Evolutionary conservation across 352 stramenopile genomes (phyloP).

Genomic region (Phytophthora ohioensis): DNA sequence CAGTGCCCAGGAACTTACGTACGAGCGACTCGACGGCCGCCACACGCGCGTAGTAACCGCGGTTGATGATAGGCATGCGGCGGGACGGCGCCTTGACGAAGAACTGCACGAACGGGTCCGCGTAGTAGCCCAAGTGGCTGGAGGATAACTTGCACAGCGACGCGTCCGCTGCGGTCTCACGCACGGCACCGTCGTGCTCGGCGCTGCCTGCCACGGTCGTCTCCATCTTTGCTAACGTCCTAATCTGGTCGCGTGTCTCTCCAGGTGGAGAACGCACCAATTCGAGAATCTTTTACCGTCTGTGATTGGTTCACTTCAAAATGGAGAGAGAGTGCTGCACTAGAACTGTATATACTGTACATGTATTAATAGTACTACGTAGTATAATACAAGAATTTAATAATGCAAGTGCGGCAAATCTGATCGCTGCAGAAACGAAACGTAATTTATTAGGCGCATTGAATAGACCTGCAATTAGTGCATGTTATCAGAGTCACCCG

Average conservation of each 20-base stretch:
- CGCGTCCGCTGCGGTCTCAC: slow-evolving; percentile 84
- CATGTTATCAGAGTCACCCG: no score
- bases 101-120: slow-evolving; percentile 79
- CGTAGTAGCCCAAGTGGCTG: slow-evolving; percentile 75
- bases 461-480: no score
- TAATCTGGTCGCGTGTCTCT: no score
- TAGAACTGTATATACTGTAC: no score
- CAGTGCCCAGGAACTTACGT: slow-evolving; percentile 60
- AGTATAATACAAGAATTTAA: no score
- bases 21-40: slow-evolving; percentile 76
- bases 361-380: no score
- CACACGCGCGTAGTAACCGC: slow-evolving; percentile 89
- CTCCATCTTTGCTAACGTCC: no score
- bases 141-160: slow-evolving; percentile 91
- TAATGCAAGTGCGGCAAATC: no score
- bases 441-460: no score
- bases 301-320: no score
- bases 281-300: neutral
- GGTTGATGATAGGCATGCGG: slow-evolving; percentile 91
- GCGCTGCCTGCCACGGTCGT: slow-evolving; percentile 8
- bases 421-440: no score
- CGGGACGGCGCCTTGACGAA: slow-evolving; percentile 87
- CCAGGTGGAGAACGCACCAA: neutral
- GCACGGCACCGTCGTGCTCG: slow-evolving; percentile 77
- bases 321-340: no score